Percentiles rank a stretch among this genome's conserved stretches.
phyloP scores from a whole-genome alignment of 2,329 filamentous ascomycete species.

The Penicillium sp. region DNA sequence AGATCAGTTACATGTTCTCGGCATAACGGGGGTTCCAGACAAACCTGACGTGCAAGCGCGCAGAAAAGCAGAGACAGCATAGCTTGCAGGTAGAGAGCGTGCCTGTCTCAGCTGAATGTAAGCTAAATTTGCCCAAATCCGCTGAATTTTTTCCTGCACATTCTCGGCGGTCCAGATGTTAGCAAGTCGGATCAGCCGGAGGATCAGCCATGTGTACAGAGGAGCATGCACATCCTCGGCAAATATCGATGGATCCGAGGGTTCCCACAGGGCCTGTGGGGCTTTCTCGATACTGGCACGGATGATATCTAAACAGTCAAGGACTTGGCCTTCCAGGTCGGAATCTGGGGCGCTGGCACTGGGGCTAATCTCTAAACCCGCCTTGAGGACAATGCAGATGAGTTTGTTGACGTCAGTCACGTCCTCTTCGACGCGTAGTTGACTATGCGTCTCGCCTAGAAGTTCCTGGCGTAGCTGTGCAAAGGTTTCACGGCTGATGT shows the following conservation, averaged over 20 bases:
- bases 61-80: slow-evolving; percentile 35
- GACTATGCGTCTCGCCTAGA: slow-evolving; percentile 49
- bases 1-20: slow-evolving; percentile 16
- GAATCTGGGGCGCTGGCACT: slow-evolving; percentile 66
- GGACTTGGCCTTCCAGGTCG: slow-evolving; percentile 41
- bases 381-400: slow-evolving; percentile 79
- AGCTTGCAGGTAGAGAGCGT: slow-evolving; percentile 30
- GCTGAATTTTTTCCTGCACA: slow-evolving; percentile 43
- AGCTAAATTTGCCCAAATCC: slow-evolving; percentile 37
- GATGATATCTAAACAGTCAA: slow-evolving; percentile 77
- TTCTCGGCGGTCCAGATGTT: slow-evolving; percentile 43
- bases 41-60: slow-evolving; percentile 41
- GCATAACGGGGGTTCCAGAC: slow-evolving; percentile 18
- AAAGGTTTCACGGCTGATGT: slow-evolving; percentile 72
- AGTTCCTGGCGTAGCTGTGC: slow-evolving; percentile 71
- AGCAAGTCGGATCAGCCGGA: slow-evolving; percentile 54
- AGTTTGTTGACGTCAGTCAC: slow-evolving; percentile 80
- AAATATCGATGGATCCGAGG: slow-evolving; percentile 63
- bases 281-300: slow-evolving; percentile 73
- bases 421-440: slow-evolving; percentile 61
- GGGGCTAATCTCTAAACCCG: slow-evolving; percentile 64
- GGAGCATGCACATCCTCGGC: slow-evolving; percentile 49
- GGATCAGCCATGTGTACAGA: slow-evolving; percentile 57
- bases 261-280: slow-evolving; percentile 66
- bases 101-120: slow-evolving; percentile 36